phyloP scores from a whole-genome alignment of 2,329 filamentous ascomycete genomes.

The Fusarium floridanum region DNA sequence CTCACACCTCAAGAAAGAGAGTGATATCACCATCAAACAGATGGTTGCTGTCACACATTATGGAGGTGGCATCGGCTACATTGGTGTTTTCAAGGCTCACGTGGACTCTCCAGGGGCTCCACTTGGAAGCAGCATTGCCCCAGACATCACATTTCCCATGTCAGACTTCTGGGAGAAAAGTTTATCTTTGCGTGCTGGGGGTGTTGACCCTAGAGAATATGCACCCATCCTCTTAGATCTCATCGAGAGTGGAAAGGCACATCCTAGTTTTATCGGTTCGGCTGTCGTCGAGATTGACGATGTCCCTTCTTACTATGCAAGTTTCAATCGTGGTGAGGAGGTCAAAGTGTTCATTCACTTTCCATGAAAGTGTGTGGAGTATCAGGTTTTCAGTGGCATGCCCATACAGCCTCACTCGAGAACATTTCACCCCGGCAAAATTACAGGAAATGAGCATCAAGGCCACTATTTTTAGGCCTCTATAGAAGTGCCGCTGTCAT shows the following conservation, averaged over 20 bases:
- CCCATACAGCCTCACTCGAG: too few relatives aligned
- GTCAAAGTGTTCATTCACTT: not conserved
- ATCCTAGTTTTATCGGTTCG: not conserved
- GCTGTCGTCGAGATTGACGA: conserved; percentile 1
- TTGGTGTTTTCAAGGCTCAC: not conserved
- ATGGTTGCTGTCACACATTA: not conserved
- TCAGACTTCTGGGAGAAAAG: too few relatives aligned
- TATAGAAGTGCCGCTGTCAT: too few relatives aligned
- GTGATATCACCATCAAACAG: not conserved
- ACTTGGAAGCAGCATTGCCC: too few relatives aligned
- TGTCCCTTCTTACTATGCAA: not conserved
- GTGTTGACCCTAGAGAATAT: not conserved
- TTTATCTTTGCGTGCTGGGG: not conserved
- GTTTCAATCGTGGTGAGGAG: not conserved
- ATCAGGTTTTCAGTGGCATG: too few relatives aligned
- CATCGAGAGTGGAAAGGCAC: not conserved
- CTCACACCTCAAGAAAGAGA: not conserved
- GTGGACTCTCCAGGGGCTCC: not conserved
- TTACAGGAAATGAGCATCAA: too few relatives aligned
- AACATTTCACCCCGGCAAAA: too few relatives aligned
- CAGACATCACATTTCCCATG: too few relatives aligned
- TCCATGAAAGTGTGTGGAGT: too few relatives aligned
- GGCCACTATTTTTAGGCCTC: too few relatives aligned
- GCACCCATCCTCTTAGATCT: not conserved
- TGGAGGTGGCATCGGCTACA: not conserved